Evolutionary conservation across 805 yeast genomes (phyloP), one percentile per base, ranked within the genome.

Genomic region (Phaffomyces thermotolerans): DNA sequence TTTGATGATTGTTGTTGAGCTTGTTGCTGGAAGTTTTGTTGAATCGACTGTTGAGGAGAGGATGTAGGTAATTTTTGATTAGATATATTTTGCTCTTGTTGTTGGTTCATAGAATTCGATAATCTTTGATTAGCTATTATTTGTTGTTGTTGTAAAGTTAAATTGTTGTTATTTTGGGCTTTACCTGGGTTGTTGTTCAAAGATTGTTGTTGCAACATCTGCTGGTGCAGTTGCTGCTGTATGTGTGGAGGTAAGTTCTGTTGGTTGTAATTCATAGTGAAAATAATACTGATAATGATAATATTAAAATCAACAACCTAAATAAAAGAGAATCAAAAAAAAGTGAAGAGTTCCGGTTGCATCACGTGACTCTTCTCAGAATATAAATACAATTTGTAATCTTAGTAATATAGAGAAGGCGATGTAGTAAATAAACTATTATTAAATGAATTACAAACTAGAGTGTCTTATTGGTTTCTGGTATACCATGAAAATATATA

Each of bases 221-320:
- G 57, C 23, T 46, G 31, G 9, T 53, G 59, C 17, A 48, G 34
- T 36, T 53, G 58, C 38, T 53, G 56, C 41, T 52, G 55, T 23
- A 48, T 31, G 34, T 47, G 53, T 12, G 51, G 52, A 22, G 56
- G 52, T 20, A 47, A 18, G 22, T 49, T 48, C 31, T 37, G 46
- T 34, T 42, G 42, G 15, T 40, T 49, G 43, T 39, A 41, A 31
- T 33, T 47, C 52, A 42, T 38, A 6, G 29, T 27, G 13, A 13
- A 3, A 13, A 13, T 10, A 12, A 25, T 12, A 1, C 12, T 25
- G 12, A 25, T 25, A 25, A 25, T 4, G 12, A 25, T 25, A 24
- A 4, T 25, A 25, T 9, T 25, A 9, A 25, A 25, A 12, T 25
- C 8, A 25, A 25, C 12, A 25, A 25, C 3, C 10, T 25, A 25